phyloP scores from a whole-genome alignment of 2,329 filamentous ascomycete genomes.

The Apiospora malaysiana region DNA sequence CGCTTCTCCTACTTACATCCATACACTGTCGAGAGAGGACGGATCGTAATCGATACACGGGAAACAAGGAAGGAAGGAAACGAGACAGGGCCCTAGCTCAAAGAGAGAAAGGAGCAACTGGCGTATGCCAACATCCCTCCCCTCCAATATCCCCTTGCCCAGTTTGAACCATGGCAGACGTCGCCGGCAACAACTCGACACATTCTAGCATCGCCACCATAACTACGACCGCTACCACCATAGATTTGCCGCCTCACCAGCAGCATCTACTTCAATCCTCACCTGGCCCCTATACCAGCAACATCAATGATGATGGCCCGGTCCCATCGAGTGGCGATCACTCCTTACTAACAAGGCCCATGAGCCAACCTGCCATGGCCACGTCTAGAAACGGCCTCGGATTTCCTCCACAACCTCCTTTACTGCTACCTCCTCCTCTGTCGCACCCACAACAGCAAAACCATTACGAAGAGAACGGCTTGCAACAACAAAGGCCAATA shows the following conservation, averaged over 20 bases:
- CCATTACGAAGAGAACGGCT: neutral
- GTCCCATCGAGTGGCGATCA: neutral
- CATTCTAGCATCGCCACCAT: neutral
- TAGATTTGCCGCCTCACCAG: neutral
- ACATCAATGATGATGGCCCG: conserved; percentile 12
- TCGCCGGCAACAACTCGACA: conserved; percentile 16
- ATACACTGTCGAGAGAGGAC: neutral
- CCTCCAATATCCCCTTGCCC: neutral
- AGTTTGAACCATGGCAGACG: conserved; percentile 19
- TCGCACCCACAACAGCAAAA: neutral
- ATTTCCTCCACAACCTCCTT: conserved; percentile 13
- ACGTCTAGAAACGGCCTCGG: conserved; percentile 11
- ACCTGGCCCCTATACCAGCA: neutral
- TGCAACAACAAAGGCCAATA: conserved; percentile 25
- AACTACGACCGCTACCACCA: neutral
- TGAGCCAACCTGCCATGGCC: conserved; percentile 34
- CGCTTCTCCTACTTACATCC: neutral
- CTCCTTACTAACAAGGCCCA: conserved; percentile 30
- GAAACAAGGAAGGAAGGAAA: conserved; percentile 4
- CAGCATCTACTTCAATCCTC: neutral
- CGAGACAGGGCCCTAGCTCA: conserved; percentile 14
- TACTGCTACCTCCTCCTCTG: neutral
- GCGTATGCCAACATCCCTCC: neutral
- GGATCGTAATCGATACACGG: conserved; percentile 1
- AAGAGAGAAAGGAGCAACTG: neutral